Base-by-base conservation (phyloP, 2,329 filamentous ascomycete species). In the Aspergillus niger region DNA sequence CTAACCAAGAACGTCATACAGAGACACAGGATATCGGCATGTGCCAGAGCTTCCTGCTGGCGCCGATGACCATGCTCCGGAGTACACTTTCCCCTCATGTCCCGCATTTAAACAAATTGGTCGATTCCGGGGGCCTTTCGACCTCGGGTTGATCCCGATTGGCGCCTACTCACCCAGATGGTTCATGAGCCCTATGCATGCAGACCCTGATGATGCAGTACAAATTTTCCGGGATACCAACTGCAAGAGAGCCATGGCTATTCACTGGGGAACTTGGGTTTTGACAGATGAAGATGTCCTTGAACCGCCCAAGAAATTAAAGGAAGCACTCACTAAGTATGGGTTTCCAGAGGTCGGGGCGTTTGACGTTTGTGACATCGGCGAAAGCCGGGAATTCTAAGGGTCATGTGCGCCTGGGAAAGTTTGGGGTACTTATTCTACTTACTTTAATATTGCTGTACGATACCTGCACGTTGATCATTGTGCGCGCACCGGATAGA, bases 221-320 rank as follows among this genome's bases (percentile, higher is more conserved):
- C 91, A 95, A 69, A 97, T 98, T 67, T 97, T 97, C 76, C 76
- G 82, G 6, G 93, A 97, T 69, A 96, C 91, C 0, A 84, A 84
- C 67, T 97, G 93, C 79, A 82, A 85, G 69, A 81, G 79, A 17
- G 93, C 92, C 22, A 82, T 97, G 79, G 93, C 86, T 1, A 97
- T 97, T 68, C 94, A 97, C 73, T 97, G 93, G 92, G 93, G 92
- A 2, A 81, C 90, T 0, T 97, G 93, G 92, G 88, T 91, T 0
- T 77, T 97, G 67, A 97, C 93, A 0, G 83, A 86, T 62, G 94
- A 98, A 76, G 90, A 93, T 61, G 89, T 96, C 1, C 74, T 93
- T 59, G 92, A 97, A 78, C 94, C 94, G 49, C 92, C 92, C 1
- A 79, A 75, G 74, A 77, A 90, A 73, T 78, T 97, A 63, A 89